Evolutionary conservation across 1,139 yeast species (phyloP).

Genomic region (Zhuliangozyma parablackwelliae): DNA sequence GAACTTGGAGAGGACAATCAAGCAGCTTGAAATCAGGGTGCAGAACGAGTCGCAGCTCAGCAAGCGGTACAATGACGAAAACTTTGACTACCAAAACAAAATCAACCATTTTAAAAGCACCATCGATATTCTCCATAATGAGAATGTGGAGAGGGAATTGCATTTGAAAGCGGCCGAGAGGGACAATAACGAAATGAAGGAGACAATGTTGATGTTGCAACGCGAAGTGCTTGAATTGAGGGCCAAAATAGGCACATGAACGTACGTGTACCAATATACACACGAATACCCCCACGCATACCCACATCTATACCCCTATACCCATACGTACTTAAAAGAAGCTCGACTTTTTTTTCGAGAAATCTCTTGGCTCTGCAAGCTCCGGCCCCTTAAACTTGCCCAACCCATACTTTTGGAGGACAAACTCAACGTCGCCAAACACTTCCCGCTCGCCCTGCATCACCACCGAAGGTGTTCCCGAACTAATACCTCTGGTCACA

Average conservation of each 20-base stretch:
- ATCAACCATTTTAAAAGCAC: slow-evolving; percentile 32
- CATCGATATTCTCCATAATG: slow-evolving; percentile 31
- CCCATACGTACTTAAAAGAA: slow-evolving; percentile 2
- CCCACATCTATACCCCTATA: neutral
- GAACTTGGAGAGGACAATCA: slow-evolving; percentile 28
- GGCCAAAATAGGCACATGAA: slow-evolving; percentile 22
- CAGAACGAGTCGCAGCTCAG: slow-evolving; percentile 35
- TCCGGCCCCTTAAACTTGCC: slow-evolving; percentile 40
- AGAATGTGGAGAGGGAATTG: slow-evolving; percentile 41
- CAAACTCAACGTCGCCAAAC: slow-evolving; percentile 77
- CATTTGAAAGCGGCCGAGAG: slow-evolving; percentile 30
- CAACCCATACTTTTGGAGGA: slow-evolving; percentile 67
- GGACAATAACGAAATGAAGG: slow-evolving; percentile 47
- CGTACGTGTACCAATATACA: neutral
- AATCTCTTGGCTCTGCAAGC: slow-evolving; percentile 27
- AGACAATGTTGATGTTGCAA: slow-evolving; percentile 52
- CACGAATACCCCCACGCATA: neutral
- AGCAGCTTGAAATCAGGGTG: slow-evolving; percentile 33
- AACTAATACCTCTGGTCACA: slow-evolving; percentile 43
- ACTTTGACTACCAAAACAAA: slow-evolving; percentile 43
- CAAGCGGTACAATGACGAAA: slow-evolving; percentile 45
- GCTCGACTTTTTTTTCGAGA: slow-evolving; percentile 10
- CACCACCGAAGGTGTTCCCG: slow-evolving; percentile 74
- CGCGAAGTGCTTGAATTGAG: slow-evolving; percentile 65
- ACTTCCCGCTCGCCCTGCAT: slow-evolving; percentile 83